These are phyloP conservation scores for Boletus pseudo-olivaceus DNA, from an alignment of 768 basidiomycete species.

Conservation along the genomic window DNA sequence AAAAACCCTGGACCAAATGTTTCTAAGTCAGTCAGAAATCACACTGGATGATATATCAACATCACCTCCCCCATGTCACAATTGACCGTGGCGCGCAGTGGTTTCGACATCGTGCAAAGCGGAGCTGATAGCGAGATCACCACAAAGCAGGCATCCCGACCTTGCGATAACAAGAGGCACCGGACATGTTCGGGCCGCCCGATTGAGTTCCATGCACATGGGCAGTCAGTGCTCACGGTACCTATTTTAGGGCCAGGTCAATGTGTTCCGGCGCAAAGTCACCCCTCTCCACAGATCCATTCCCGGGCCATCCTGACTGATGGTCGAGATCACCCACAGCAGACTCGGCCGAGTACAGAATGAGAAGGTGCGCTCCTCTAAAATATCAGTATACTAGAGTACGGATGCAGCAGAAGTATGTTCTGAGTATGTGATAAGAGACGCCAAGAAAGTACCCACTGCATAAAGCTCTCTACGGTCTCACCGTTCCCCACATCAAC, in stretches of 20 bases:
- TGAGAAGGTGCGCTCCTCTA: neutral
- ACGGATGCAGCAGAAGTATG: neutral
- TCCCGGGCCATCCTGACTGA: neutral
- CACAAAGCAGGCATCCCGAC: neutral
- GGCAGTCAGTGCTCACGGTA: neutral
- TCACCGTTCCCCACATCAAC: constrained; percentile 29
- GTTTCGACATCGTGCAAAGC: constrained; percentile 14
- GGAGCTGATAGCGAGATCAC: neutral
- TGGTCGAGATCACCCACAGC: neutral
- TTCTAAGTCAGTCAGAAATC: constrained; percentile 3
- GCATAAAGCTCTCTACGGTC: constrained; percentile 8
- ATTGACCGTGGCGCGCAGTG: constrained; percentile 43
- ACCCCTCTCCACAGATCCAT: neutral
- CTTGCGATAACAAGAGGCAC: neutral
- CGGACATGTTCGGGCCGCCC: constrained; percentile 1
- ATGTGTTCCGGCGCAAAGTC: neutral
- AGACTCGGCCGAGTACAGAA: neutral
- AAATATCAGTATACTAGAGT: constrained; percentile 1
- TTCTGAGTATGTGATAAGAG: neutral
- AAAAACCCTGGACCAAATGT: constrained; percentile 41
- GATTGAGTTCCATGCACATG: neutral
- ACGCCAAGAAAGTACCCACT: neutral
- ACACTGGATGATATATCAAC: neutral
- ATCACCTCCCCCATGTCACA: constrained; percentile 56
- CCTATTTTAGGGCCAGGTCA: neutral